Percentiles rank a stretch among this genome's conserved stretches.
These are phyloP conservation scores for Carpinus fangiana DNA, from an alignment of 306 rosid species.

Conservation along the genomic window DNA sequence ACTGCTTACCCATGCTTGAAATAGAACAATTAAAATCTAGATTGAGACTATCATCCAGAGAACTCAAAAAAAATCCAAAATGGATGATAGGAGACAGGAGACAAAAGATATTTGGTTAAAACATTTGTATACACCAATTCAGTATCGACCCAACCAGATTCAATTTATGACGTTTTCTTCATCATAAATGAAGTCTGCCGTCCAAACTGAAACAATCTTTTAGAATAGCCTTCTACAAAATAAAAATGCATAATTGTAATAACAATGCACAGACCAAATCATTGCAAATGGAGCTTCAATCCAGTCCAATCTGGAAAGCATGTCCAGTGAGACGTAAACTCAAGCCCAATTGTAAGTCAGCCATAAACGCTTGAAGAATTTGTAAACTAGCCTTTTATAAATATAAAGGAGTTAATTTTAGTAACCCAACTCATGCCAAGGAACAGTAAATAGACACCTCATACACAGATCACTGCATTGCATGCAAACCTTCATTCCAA, in stretches of 20 bases:
- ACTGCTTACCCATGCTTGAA: background rate
- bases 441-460: background rate
- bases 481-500: background rate
- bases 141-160: background rate
- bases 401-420: background rate
- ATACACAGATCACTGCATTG: background rate
- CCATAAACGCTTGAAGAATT: background rate
- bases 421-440: background rate
- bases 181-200: background rate
- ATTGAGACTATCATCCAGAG: slow-evolving; percentile 15
- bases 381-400: background rate
- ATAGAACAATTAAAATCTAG: background rate
- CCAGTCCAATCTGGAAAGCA: background rate
- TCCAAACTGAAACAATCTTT: background rate
- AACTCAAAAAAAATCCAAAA: slow-evolving; percentile 1
- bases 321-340: background rate
- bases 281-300: background rate
- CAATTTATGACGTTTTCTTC: background rate
- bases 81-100: background rate
- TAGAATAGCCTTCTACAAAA: background rate
- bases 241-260: background rate
- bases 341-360: background rate
- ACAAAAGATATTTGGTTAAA: background rate
- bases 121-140: background rate
- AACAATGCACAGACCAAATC: background rate